Percentiles rank a stretch among this genome's conserved stretches.
Conservation (phyloP, 805 yeast genomes). For the Saccharomycopsis oosterbeekiorum region DNA sequence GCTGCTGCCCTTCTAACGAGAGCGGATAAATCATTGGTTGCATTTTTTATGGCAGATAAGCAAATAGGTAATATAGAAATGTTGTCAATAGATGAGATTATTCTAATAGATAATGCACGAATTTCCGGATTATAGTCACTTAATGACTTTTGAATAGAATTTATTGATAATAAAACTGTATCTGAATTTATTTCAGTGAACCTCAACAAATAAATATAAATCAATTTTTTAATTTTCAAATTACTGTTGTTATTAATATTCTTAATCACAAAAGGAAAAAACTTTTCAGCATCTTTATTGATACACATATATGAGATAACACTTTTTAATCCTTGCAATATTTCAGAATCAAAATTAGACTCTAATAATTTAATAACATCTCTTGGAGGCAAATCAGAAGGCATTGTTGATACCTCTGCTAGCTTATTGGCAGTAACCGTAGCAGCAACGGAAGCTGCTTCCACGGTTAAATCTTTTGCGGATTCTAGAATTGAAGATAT, state of each 20-base stretch:
- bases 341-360: slow-evolving; percentile 59
- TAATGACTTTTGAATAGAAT: slow-evolving; percentile 80
- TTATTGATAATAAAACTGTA: slow-evolving; percentile 79
- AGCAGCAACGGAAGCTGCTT: slow-evolving; percentile 75
- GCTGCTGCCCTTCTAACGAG: slow-evolving; percentile 74
- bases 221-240: slow-evolving; percentile 58
- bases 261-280: slow-evolving; percentile 82
- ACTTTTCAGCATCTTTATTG: slow-evolving; percentile 34
- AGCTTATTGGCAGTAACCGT: slow-evolving; percentile 60
- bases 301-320: slow-evolving; percentile 37
- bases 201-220: slow-evolving; percentile 38
- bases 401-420: slow-evolving; percentile 40
- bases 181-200: slow-evolving; percentile 76
- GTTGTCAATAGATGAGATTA: slow-evolving; percentile 75
- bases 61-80: slow-evolving; percentile 76
- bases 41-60: slow-evolving; percentile 58
- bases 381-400: slow-evolving; percentile 44
- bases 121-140: slow-evolving; percentile 58
- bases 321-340: slow-evolving; percentile 49
- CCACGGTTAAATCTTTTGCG: slow-evolving; percentile 68
- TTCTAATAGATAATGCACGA: slow-evolving; percentile 66
- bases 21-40: slow-evolving; percentile 62
- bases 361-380: slow-evolving; percentile 59
- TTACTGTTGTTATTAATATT: slow-evolving; percentile 61
- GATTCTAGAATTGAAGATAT: slow-evolving; percentile 68